Percentiles rank a stretch among this genome's conserved stretches.
These are phyloP conservation scores for Salix udensis DNA, from an alignment of 345 rosid genomes.

Conservation along the genomic window DNA sequence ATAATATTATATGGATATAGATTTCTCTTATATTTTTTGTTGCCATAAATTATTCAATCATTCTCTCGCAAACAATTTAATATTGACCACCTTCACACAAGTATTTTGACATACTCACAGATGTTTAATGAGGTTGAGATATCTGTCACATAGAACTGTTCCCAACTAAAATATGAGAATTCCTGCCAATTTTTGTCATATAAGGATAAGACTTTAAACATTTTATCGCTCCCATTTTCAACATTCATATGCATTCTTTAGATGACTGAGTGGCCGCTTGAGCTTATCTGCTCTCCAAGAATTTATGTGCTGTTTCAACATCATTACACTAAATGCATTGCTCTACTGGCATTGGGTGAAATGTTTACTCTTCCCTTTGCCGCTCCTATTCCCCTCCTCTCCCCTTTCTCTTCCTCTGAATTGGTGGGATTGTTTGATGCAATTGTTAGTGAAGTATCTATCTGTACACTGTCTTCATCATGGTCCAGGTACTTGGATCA, in stretches of 20 bases:
- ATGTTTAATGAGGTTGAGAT: neutral
- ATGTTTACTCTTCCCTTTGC: neutral
- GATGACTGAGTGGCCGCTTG: neutral
- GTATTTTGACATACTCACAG: neutral
- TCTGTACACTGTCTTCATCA: neutral
- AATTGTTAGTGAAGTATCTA: neutral
- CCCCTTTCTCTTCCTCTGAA: neutral
- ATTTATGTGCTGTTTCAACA: neutral
- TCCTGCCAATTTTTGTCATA: neutral
- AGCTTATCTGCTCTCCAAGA: neutral
- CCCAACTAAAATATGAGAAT: neutral
- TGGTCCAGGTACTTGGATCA: constrained; percentile 69
- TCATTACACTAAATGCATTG: neutral
- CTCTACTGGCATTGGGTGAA: neutral
- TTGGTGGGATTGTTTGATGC: neutral
- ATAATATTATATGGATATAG: neutral
- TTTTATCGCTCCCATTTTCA: neutral
- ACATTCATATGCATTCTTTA: neutral
- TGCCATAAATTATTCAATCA: neutral
- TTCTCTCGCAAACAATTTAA: neutral
- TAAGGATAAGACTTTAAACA: neutral
- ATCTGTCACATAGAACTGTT: neutral
- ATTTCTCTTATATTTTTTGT: neutral
- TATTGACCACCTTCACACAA: neutral
- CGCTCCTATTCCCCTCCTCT: too few species aligned